Evolutionary conservation across 2,329 filamentous ascomycete species (phyloP), one percentile per base, ranked within the genome.

Genomic region (Epichloe hybrida): DNA sequence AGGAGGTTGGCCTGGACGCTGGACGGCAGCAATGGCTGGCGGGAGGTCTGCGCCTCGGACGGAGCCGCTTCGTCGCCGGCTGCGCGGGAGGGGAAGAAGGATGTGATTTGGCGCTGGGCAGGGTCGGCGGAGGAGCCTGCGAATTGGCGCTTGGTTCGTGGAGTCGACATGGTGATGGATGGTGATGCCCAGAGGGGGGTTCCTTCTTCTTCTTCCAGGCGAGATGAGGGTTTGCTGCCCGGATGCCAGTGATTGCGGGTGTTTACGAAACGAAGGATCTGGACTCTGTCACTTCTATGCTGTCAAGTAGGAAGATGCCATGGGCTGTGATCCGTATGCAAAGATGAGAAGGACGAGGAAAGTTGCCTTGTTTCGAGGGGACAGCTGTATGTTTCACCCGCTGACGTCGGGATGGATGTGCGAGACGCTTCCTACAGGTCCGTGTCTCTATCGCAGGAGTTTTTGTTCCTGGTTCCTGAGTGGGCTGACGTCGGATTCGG

Each of bases 1-100:
- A 96, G 74, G n/a, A 97, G 81, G 55, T 86, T 86, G 37, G 89
- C 77, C 67, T 95, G 88, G 35, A 94, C 75, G 7, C 73, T 73
- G 23, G 75, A 67, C 1, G 87, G 81, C 13, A 90, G 72, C 4
- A 65, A 59, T 3, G 80, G 79, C 15, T 71, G 67, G 13, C 58
- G 56, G 60, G 48, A 23, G 54, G 36, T 17, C 27, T 50, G 38
- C n/a, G 36, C 17, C 27, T 34, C 21, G 41, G 62, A 58, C 15
- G 61, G 35, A 5, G 57, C 49, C 62, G 57, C 49, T 62, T 66
- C 31, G 70, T 69, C 27, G 74, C 66, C 31, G 62, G 69, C 61
- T 11, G 61, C 56, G 61, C 69, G 62, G 8, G 62, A 55, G 52
- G 62, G 59, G 67, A 84, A 83, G 69, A 81, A 84, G 50, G 74